Conservation (phyloP, 78 protist species). For the Dictyostelium firmibasis region DNA sequence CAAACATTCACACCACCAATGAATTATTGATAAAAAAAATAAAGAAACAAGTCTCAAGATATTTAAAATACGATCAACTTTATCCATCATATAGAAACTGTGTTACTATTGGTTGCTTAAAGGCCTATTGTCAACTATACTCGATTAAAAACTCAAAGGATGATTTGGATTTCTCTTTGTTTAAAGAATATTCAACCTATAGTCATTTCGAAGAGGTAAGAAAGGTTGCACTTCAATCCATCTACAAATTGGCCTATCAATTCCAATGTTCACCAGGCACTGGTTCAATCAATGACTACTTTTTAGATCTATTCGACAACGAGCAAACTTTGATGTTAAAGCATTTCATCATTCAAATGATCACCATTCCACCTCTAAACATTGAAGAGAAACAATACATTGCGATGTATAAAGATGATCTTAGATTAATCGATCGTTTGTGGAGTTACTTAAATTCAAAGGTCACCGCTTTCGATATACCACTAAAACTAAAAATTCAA, state of each 20-base stretch:
- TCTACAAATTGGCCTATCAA: constrained; percentile 11
- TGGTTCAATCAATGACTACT: constrained; percentile 4
- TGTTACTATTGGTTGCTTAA: constrained; percentile 38
- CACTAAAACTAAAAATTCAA: neutral
- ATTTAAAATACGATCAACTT: constrained; percentile 58
- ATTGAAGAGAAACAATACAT: constrained; percentile 44
- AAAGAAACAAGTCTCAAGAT: constrained; percentile 29
- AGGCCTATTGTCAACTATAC: constrained; percentile 33
- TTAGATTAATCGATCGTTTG: constrained; percentile 34
- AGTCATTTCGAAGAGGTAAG: constrained; percentile 45
- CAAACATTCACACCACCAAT: constrained; percentile 57
- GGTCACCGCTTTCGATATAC: constrained; percentile 1
- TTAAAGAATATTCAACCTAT: neutral
- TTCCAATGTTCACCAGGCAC: constrained; percentile 1
- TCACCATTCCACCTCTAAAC: neutral
- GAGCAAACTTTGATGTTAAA: constrained; percentile 32
- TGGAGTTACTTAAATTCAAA: constrained; percentile 51
- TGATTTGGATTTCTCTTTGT: constrained; percentile 7
- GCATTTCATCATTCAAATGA: constrained; percentile 9
- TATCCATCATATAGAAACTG: constrained; percentile 68
- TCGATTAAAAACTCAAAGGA: neutral
- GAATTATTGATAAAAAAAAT: neutral
- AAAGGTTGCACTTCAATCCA: constrained; percentile 31
- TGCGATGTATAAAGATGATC: constrained; percentile 37
- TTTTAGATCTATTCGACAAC: constrained; percentile 43